These are phyloP conservation scores for rapeseed (Brassica napus) DNA, from an alignment of 345 rosid species.

Conservation along the genomic window DNA sequence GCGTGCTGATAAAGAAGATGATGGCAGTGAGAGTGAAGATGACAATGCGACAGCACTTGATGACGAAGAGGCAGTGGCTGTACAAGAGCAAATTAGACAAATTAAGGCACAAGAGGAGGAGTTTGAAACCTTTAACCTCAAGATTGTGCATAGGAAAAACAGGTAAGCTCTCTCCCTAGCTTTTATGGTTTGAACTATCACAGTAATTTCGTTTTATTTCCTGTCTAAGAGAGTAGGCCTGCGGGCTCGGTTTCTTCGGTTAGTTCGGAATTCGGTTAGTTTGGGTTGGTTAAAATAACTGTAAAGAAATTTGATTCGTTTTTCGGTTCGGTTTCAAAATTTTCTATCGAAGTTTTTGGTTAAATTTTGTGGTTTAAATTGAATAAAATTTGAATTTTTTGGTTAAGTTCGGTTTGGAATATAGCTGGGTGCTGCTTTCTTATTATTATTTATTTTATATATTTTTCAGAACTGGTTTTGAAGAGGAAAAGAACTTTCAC, in stretches of 20 bases:
- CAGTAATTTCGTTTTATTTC: conserved; percentile 3
- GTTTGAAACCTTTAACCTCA: conserved; percentile 95
- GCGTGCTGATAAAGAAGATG: conserved; percentile 54
- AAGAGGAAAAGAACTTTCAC: conserved; percentile 99
- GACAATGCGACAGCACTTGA: conserved; percentile 71
- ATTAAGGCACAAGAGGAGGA: conserved; percentile 97
- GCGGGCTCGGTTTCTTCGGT: too few species aligned
- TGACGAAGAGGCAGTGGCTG: conserved; percentile 95
- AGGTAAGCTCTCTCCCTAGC: conserved; percentile 52
- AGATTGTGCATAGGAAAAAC: conserved; percentile 97
- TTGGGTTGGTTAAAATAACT: too few species aligned
- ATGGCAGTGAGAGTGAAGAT: conserved; percentile 56
- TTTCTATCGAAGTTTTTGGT: too few species aligned
- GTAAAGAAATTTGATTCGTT: too few species aligned
- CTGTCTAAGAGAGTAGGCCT: not conserved
- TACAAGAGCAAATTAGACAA: conserved; percentile 97
- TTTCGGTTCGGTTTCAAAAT: too few species aligned
- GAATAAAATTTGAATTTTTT: too few species aligned
- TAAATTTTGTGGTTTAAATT: too few species aligned
- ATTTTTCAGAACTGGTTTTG: conserved; percentile 91
- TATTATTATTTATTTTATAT: not conserved
- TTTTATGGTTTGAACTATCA: conserved; percentile 1
- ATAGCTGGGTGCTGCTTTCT: conserved; percentile 20
- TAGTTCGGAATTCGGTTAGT: too few species aligned
- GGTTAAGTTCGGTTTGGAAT: too few species aligned